Evolutionary conservation across 2,329 filamentous ascomycete species (phyloP).

Genomic region (Alternaria postmessia): DNA sequence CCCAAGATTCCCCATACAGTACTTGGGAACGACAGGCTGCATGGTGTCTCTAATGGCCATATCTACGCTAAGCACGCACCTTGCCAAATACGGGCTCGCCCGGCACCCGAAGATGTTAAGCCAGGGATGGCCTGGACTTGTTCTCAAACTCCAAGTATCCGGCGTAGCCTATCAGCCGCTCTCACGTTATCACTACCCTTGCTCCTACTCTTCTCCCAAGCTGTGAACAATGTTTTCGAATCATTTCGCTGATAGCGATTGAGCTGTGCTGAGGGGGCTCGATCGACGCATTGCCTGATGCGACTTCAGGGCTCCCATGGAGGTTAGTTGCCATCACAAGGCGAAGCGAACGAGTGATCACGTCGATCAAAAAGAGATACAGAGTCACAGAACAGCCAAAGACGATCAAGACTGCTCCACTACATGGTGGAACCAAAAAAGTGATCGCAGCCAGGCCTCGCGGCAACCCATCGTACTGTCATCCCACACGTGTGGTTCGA

Average conservation of each 20-base stretch:
- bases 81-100: constrained; percentile 6
- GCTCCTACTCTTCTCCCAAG: constrained; percentile 9
- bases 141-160: constrained; percentile 6
- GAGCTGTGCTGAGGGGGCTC: background rate
- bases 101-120: background rate
- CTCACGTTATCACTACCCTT: constrained; percentile 27
- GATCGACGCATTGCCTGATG: constrained; percentile 3
- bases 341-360: background rate
- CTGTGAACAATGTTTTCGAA: constrained; percentile 19
- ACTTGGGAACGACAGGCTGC: constrained; percentile 4
- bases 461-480: constrained; percentile 11
- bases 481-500: constrained; percentile 43
- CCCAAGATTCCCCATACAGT: background rate
- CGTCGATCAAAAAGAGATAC: constrained; percentile 3
- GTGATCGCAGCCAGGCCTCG: constrained; percentile 2
- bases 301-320: constrained; percentile 1
- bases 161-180: constrained; percentile 25
- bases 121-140: constrained; percentile 12
- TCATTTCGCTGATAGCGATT: constrained; percentile 21
- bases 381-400: background rate
- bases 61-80: constrained; percentile 8
- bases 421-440: background rate
- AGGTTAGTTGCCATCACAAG: background rate
- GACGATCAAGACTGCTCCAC: background rate
- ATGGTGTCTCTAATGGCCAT: constrained; percentile 12